Evolutionary conservation across 2,329 filamentous ascomycete species (phyloP), one percentile per base, ranked within the genome.

Genomic region (Aspergillus neoniger): DNA sequence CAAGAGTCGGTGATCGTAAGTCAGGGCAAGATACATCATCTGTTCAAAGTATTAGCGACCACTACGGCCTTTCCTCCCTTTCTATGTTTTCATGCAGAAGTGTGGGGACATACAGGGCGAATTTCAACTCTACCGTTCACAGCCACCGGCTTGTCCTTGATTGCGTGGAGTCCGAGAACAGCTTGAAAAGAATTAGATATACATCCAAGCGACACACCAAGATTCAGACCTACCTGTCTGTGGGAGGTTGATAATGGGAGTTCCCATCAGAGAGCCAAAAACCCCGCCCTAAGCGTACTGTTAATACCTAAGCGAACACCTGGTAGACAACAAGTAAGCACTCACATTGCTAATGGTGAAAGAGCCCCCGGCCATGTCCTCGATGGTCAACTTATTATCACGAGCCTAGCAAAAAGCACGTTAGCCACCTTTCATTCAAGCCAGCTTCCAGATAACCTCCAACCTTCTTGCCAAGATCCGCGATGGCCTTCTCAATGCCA

Each of bases 11-110:
- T 99, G 95, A 77, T 99, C 95, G 75, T 99, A 99, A 14, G 95
- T 99, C 62, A 99, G 85, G 44, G 95, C 95, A 66, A 99, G 86
- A 79, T 96, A 98, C 95, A 99, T 99, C 92, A 99, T 98, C 80
- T 86, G 63, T 28, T n/a, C 39, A 5, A 21, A 57, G 17, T 21
- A 63, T 71, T 21, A 70, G 65, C 19, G 55, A 15, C 19, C 41
- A 9, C 32, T 15, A 39, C 6, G 15, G n/a, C 14, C 12, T 25
- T 15, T 7, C 23, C 39, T 15, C 17, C 19, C 5, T 14, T 36
- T 36, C 12, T 14, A 12, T 14, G 12, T 5, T 14, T 36, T 14
- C 32, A 14, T 36, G 32, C 38, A 30, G 6, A 30, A 25, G 21
- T 19, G 53, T n/a, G 47, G 23, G 14, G 38, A 57, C 82, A 67